Percentiles rank a stretch among this genome's conserved stretches.
Evolutionary conservation across 805 yeast genomes (phyloP).

Genomic region (Candida xiaguanensis): DNA sequence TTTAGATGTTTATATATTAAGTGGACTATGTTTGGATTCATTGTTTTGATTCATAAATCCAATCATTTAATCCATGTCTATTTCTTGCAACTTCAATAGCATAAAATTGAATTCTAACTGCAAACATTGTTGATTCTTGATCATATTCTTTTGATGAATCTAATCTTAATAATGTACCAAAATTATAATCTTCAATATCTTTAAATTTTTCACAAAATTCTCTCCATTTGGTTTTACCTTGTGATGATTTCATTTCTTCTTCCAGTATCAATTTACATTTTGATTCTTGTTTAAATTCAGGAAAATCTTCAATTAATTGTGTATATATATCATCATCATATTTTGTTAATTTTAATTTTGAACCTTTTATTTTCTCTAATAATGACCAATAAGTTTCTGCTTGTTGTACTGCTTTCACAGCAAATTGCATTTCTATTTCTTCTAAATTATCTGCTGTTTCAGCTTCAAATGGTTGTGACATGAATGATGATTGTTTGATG

Average conservation of each 20-base stretch:
- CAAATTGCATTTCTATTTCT: constrained; percentile 89
- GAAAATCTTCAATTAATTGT: constrained; percentile 66
- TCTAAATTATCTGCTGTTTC: constrained; percentile 93
- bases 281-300: constrained; percentile 72
- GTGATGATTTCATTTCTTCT: constrained; percentile 73
- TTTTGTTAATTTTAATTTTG: constrained; percentile 68
- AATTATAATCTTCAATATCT: constrained; percentile 85
- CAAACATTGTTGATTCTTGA: constrained; percentile 82
- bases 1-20: too few species aligned
- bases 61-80: constrained; percentile 85
- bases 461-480: constrained; percentile 57
- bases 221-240: constrained; percentile 91
- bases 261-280: constrained; percentile 61
- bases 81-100: constrained; percentile 95
- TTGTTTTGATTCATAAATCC: constrained; percentile 47
- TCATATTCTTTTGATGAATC: constrained; percentile 69
- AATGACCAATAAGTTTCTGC: constrained; percentile 92
- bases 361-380: constrained; percentile 70
- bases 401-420: constrained; percentile 94
- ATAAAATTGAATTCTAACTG: constrained; percentile 88
- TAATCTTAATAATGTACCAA: constrained; percentile 89
- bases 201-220: constrained; percentile 78
- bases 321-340: constrained; percentile 68
- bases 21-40: too few species aligned
- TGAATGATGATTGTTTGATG: background rate